These are phyloP conservation scores for Salvia splendens DNA, from an alignment of 257 asterid genomes.

Conservation along the genomic window DNA sequence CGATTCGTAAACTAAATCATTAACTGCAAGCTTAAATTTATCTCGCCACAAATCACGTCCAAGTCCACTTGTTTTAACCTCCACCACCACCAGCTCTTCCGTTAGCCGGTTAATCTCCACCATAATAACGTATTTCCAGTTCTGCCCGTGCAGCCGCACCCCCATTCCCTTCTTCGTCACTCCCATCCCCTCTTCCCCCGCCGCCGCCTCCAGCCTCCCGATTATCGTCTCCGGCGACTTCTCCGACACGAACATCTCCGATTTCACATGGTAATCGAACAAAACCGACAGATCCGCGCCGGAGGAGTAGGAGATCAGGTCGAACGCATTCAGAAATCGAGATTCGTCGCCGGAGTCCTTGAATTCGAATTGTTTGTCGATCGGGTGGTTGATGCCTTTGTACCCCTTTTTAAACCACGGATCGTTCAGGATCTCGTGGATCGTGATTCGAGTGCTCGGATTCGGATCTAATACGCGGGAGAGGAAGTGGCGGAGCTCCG, in stretches of 20 bases:
- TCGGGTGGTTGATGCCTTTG: slow-evolving; percentile 38
- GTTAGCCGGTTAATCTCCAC: slow-evolving; percentile 61
- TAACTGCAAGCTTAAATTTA: slow-evolving; percentile 45
- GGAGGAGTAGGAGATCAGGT: slow-evolving; percentile 48
- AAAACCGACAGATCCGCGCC: slow-evolving; percentile 57
- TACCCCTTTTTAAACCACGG: slow-evolving; percentile 62
- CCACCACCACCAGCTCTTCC: slow-evolving; percentile 62
- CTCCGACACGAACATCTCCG: slow-evolving; percentile 42
- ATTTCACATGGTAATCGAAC: slow-evolving; percentile 32
- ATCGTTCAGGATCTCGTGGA: slow-evolving; percentile 49
- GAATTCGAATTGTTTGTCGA: slow-evolving; percentile 46
- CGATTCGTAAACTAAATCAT: slow-evolving; percentile 39
- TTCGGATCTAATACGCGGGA: slow-evolving; percentile 58
- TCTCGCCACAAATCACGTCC: slow-evolving; percentile 53
- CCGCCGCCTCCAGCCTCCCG: slow-evolving; percentile 41
- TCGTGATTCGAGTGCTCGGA: slow-evolving; percentile 60
- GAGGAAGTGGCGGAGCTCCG: slow-evolving; percentile 50
- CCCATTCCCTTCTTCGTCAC: slow-evolving; percentile 39
- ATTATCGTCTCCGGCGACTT: slow-evolving; percentile 41
- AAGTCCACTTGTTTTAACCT: slow-evolving; percentile 43
- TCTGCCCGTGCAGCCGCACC: slow-evolving; percentile 48
- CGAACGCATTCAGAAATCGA: slow-evolving; percentile 49
- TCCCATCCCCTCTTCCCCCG: slow-evolving; percentile 41
- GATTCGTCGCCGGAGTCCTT: slow-evolving; percentile 33
- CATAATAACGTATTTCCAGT: slow-evolving; percentile 42